Evolutionary conservation across 2,329 filamentous ascomycete species (phyloP).

Genomic region (Paecilomyces formosus): DNA sequence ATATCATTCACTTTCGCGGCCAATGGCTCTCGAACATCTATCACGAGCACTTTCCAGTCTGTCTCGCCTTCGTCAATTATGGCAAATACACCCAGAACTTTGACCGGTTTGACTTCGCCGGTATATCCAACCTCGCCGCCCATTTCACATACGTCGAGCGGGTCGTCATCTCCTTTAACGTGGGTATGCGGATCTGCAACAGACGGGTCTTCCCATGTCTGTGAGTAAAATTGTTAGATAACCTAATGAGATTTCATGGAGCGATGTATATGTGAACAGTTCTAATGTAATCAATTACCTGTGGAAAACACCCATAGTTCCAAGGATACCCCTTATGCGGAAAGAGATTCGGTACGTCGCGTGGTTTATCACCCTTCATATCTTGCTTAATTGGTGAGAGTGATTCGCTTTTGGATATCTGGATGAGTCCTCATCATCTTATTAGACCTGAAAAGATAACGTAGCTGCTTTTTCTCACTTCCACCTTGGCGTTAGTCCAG

Average conservation of each 20-base stretch:
- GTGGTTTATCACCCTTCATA: constrained; percentile 89
- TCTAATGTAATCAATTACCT: constrained; percentile 46
- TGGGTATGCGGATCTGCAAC: constrained; percentile 83
- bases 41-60: constrained; percentile 96
- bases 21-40: constrained; percentile 61
- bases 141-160: constrained; percentile 90
- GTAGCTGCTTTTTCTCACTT: constrained; percentile 52
- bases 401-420: constrained; percentile 88
- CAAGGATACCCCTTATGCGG: constrained; percentile 95
- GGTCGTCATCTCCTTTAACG: constrained; percentile 91
- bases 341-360: constrained; percentile 93
- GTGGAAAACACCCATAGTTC: constrained; percentile 94
- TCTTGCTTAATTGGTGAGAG: constrained; percentile 94
- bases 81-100: constrained; percentile 90
- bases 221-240: constrained; percentile 5
- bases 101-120: constrained; percentile 90
- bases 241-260: not conserved
- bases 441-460: not conserved
- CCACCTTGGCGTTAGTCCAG: constrained; percentile 92
- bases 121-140: constrained; percentile 81
- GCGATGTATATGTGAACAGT: too few relatives aligned
- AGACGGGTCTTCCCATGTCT: constrained; percentile 95
- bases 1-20: constrained; percentile 85
- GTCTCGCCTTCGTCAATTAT: constrained; percentile 92
- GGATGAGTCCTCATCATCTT: not conserved